Evolutionary conservation across 345 rosid species (phyloP).

Genomic region (Populus pruinosa): DNA sequence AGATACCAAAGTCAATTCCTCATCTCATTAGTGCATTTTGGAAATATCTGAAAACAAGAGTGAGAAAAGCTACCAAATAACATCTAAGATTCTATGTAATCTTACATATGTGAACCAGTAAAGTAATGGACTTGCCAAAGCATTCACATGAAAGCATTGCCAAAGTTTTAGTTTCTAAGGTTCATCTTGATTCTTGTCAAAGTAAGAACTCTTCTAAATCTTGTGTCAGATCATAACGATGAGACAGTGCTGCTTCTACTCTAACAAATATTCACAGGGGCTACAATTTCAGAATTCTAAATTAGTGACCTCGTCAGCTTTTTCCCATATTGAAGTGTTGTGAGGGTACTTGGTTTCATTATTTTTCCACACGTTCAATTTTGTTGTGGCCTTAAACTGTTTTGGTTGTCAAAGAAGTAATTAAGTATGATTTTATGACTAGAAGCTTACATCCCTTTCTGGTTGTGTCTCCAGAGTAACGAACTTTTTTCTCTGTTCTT

Average conservation of each 20-base stretch:
- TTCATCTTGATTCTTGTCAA: not conserved
- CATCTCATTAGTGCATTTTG: not conserved
- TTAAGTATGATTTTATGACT: not conserved
- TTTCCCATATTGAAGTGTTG: too few relatives aligned
- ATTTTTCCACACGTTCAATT: not conserved
- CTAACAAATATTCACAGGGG: not conserved
- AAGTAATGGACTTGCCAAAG: not conserved
- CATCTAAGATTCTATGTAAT: too few relatives aligned
- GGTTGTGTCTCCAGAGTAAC: slow-evolving; percentile 56
- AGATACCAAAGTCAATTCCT: not conserved
- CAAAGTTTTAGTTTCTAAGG: not conserved
- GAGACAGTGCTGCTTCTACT: not conserved
- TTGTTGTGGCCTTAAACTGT: not conserved
- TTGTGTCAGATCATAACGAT: too few relatives aligned
- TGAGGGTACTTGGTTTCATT: not conserved
- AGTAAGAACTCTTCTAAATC: too few relatives aligned
- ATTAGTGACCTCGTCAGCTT: not conserved
- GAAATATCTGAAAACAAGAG: too few relatives aligned
- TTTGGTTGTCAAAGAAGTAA: not conserved
- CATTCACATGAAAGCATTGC: not conserved
- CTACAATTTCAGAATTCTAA: not conserved
- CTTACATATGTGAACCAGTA: not conserved
- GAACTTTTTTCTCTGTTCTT: slow-evolving; percentile 71
- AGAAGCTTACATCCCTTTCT: slow-evolving; percentile 4
- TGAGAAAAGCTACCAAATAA: too few relatives aligned